Base-by-base conservation (phyloP, 768 basidiomycete species). In the Boletus vermiculosoides region DNA sequence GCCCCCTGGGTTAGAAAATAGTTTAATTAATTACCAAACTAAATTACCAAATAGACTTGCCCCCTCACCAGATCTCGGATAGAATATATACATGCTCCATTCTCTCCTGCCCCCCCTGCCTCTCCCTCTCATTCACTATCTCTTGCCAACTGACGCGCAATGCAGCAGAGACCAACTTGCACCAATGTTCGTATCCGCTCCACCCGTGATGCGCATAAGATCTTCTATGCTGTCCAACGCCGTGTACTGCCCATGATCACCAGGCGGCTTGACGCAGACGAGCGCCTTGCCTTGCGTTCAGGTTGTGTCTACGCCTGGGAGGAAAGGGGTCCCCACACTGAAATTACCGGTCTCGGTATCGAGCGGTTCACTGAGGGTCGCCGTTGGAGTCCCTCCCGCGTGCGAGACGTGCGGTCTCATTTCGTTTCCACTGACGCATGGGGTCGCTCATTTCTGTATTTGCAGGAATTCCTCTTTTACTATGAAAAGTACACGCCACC, bases 361-460 rank as follows among this genome's bases (percentile, higher is more conserved):
- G 91, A 92, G 66, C 81, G 90, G 30, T 92, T 90, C 72, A 92
- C 90, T 5, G 90, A 92, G 69, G 90, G 90, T 23, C 80, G 86
- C 64, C 80, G 86, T 61, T 92, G 90, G 90, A 88, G 87, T 41
- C 85, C 90, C 40, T 90, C 88, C 48, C 83, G 90, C 54, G 89
- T 92, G 55, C 82, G 90, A 71, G 90, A 92, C 71, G 89, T 88
- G 66, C 58, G 85, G 66, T 39, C 52, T 55, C 57, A 52, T 45
- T 39, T 54, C n/a, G 37, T 50, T 55, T 42, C 39, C 33, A 20
- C 41, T 41, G 20, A 10, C 23, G 46, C 50, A 61, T 52, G 50
- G 11, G n/a, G 11, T 18, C 52, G 10, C 60, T 63, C 49, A 66
- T 59, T 3, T 33, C n/a, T 59, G 50, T 58, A 53, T 54, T 57